These are phyloP conservation scores for Marchantia polymorpha DNA, from an alignment of 225 moss, liverwort and hornwort genomes.

Conservation along the genomic window DNA sequence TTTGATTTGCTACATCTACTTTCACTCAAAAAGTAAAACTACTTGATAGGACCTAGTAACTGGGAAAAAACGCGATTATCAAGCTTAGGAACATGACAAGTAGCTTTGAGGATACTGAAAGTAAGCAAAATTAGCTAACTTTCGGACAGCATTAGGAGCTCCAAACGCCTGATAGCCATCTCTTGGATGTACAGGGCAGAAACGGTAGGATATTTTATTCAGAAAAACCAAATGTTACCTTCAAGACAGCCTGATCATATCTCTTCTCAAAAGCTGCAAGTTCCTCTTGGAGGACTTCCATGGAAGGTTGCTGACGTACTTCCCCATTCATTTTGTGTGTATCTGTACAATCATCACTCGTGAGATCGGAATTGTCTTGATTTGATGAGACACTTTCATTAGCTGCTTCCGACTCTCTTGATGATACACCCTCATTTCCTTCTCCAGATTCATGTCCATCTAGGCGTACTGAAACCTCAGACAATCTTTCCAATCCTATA, in stretches of 20 bases:
- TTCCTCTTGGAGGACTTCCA: slow-evolving; percentile 37
- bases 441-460: neutral
- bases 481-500: neutral
- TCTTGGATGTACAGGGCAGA: too few species aligned
- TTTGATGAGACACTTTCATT: slow-evolving; percentile 29
- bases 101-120: too few species aligned
- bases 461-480: slow-evolving; percentile 6
- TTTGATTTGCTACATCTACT: too few species aligned
- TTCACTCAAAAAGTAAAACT: too few species aligned
- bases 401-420: slow-evolving; percentile 14
- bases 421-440: slow-evolving; percentile 8
- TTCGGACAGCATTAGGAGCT: too few species aligned
- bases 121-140: too few species aligned
- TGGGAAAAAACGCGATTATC: too few species aligned
- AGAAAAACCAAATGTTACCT: slow-evolving; percentile 39
- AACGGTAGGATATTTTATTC: too few species aligned
- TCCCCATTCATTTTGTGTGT: slow-evolving; percentile 33
- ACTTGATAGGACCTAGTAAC: too few species aligned
- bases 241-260: slow-evolving; percentile 29
- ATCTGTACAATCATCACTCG: slow-evolving; percentile 24
- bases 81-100: too few species aligned
- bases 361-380: slow-evolving; percentile 16
- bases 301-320: slow-evolving; percentile 31
- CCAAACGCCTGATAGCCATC: too few species aligned
- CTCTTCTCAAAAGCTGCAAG: slow-evolving; percentile 53